Base-by-base conservation (phyloP, 306 rosid species). In the Cucurbita pepo region DNA sequence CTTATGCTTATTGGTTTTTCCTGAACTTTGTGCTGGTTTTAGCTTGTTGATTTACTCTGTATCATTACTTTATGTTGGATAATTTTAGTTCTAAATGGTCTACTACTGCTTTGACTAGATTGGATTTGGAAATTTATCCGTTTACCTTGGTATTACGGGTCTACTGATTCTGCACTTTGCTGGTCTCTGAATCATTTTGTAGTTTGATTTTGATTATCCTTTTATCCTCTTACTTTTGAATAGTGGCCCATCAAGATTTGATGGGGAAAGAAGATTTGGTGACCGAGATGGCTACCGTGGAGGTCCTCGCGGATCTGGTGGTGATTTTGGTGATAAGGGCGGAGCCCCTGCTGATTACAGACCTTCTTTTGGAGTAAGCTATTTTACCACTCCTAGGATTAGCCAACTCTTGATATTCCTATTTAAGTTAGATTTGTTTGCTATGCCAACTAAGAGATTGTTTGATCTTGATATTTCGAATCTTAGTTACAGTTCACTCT, bases 271-370 rank as follows among this genome's bases (percentile, higher is more conserved):
- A 16, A 76, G 85, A 16, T 84, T 81, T 25, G 87, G 86, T 38
- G 86, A 83, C 59, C 77, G 82, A 7, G 85, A 79, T 52, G 88
- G 87, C 40, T 84, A 81, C 82, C 83, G 88, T 65, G 83, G 82
- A 2, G 85, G 87, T 61, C 85, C 88, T 43, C 85, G 85, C 1
- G 88, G 72, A 5, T 75, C 87, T 13, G 85, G 78, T 21, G 87
- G 87, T 73, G 87, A 84, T 61, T 81, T 69, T 71, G 85, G 87
- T 25, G 87, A 75, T 11, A 84, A 84, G 76, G 74, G 82, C 51
- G 88, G 88, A 62, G 88, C 88, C 25, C 88, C 85, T 36, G 85
- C 83, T 74, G 85, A 84, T 45, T 84, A 81, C 82, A 81, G 80
- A 58, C 88, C 85, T 71, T 71, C 80, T 7, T 84, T 84, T 0